A percentile compares a stretch with the other conserved stretches of the same genome.
Conservation (phyloP, 2,329 filamentous ascomycete species). For the Epichloe scottii region DNA sequence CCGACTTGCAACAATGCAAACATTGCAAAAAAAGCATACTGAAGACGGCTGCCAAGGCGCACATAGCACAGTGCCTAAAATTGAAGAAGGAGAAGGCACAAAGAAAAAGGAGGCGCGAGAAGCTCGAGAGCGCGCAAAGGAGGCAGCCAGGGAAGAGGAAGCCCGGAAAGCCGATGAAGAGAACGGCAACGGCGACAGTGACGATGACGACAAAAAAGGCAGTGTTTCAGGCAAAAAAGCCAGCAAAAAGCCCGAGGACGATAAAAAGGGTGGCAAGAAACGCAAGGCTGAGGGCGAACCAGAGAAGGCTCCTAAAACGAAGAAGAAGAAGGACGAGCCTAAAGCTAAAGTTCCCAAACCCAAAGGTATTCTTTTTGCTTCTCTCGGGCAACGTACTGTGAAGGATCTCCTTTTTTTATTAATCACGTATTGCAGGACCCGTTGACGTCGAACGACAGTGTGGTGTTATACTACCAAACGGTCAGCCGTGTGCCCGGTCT, state of each 20-base stretch:
- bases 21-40: slow-evolving; percentile 86
- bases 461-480: slow-evolving; percentile 74
- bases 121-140: slow-evolving; percentile 52
- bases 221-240: slow-evolving; percentile 44
- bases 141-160: slow-evolving; percentile 46
- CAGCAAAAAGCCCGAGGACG: slow-evolving; percentile 54
- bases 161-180: slow-evolving; percentile 38
- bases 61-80: slow-evolving; percentile 73
- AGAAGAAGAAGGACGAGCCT: slow-evolving; percentile 91
- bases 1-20: slow-evolving; percentile 77
- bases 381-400: neutral
- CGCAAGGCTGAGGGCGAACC: slow-evolving; percentile 62
- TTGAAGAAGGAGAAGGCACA: slow-evolving; percentile 75
- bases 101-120: slow-evolving; percentile 66
- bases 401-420: neutral
- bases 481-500: slow-evolving; percentile 74
- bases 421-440: slow-evolving; percentile 39
- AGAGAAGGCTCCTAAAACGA: slow-evolving; percentile 75
- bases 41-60: slow-evolving; percentile 59
- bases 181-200: slow-evolving; percentile 34
- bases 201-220: slow-evolving; percentile 32
- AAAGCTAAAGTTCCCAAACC: slow-evolving; percentile 75
- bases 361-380: slow-evolving; percentile 43
- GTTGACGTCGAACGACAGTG: slow-evolving; percentile 93
- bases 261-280: slow-evolving; percentile 58